phyloP scores from a whole-genome alignment of 805 yeast species.

The Wickerhamiella musiphila region DNA sequence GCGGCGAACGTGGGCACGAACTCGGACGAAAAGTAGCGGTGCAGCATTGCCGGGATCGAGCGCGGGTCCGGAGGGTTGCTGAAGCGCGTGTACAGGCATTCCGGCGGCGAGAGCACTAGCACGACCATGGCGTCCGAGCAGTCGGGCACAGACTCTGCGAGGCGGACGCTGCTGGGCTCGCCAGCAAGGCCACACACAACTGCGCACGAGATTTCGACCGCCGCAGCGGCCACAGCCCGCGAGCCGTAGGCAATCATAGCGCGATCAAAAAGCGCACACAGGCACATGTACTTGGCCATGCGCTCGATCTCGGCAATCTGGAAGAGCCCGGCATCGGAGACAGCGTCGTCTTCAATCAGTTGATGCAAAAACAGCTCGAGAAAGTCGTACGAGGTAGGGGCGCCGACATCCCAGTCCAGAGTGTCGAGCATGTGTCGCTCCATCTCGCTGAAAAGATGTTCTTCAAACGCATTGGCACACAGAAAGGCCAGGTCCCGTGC shows the following conservation, averaged over 20 bases:
- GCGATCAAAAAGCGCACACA: slow-evolving; percentile 21
- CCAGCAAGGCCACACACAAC: slow-evolving; percentile 12
- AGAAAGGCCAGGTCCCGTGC: slow-evolving; percentile 51
- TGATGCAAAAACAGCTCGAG: slow-evolving; percentile 15
- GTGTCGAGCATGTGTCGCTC: slow-evolving; percentile 57
- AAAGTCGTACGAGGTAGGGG: slow-evolving; percentile 38
- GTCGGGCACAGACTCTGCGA: slow-evolving; percentile 7
- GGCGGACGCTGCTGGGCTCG: slow-evolving; percentile 2
- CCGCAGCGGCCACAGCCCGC: slow-evolving; percentile 21
- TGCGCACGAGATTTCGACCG: slow-evolving; percentile 20
- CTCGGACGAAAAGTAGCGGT: slow-evolving; percentile 6
- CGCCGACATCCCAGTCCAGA: slow-evolving; percentile 54
- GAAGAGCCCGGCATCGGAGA: slow-evolving; percentile 6
- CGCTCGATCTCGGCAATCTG: slow-evolving; percentile 6
- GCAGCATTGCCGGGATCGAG: too few species aligned
- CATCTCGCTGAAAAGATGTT: slow-evolving; percentile 52
- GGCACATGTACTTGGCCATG: slow-evolving; percentile 21
- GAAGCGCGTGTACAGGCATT: too few species aligned
- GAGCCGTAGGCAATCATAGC: slow-evolving; percentile 18
- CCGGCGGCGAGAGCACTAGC: slow-evolving; percentile 11
- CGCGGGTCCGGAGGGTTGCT: too few species aligned
- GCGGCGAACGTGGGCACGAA: too few species aligned
- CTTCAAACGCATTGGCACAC: slow-evolving; percentile 50
- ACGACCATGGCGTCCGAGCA: slow-evolving; percentile 17
- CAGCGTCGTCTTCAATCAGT: too few species aligned